A percentile compares a stretch with the other conserved stretches of the same genome.
Evolutionary conservation across 108 stramenopile species (phyloP).

Genomic region (Parietichytrium sp.): DNA sequence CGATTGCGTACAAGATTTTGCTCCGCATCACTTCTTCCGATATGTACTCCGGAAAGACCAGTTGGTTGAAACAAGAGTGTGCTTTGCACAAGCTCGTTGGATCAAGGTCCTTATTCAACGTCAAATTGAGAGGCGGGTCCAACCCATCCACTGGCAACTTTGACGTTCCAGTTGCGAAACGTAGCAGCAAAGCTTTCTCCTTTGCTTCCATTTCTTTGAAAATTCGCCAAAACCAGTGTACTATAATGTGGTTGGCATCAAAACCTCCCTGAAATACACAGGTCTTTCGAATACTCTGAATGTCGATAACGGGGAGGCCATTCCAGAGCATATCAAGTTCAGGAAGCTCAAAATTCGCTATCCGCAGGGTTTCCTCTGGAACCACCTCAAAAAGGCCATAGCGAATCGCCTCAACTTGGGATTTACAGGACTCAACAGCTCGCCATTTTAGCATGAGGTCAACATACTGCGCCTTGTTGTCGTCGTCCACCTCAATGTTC

Average conservation of each 20-base stretch:
- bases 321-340: slow-evolving; percentile 95
- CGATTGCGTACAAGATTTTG: neutral
- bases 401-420: slow-evolving; percentile 88
- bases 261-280: slow-evolving; percentile 84
- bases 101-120: slow-evolving; percentile 29
- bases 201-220: slow-evolving; percentile 75
- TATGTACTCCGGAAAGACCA: neutral
- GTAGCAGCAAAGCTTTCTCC: slow-evolving; percentile 86
- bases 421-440: slow-evolving; percentile 87
- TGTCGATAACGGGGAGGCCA: slow-evolving; percentile 92
- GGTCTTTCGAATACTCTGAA: slow-evolving; percentile 80
- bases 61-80: slow-evolving; percentile 12
- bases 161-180: slow-evolving; percentile 86
- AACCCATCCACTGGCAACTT: slow-evolving; percentile 95
- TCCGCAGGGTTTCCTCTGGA: slow-evolving; percentile 79
- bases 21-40: neutral
- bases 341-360: slow-evolving; percentile 75
- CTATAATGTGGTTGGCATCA: slow-evolving; percentile 76
- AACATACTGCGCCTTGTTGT: slow-evolving; percentile 87
- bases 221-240: slow-evolving; percentile 94
- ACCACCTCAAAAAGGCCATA: slow-evolving; percentile 95
- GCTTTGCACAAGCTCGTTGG: neutral
- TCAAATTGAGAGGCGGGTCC: slow-evolving; percentile 52
- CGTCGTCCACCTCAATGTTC: slow-evolving; percentile 83
- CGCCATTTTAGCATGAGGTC: slow-evolving; percentile 88